Evolutionary conservation across 1,284 basidiomycete species (phyloP).

Genomic region (Erythrobasidium hasegawianum): DNA sequence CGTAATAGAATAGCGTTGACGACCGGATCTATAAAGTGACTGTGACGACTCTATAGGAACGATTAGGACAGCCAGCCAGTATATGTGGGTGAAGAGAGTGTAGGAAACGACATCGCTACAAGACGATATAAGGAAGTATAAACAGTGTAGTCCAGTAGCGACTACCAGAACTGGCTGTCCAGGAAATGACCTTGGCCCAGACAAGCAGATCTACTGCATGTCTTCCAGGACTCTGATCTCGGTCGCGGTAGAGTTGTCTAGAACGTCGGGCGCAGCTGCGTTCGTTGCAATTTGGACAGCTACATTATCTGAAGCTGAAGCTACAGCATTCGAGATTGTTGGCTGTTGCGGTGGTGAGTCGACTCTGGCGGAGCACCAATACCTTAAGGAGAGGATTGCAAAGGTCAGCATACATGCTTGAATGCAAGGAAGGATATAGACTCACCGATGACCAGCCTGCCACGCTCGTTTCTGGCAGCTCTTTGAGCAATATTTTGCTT

Average conservation of each 20-base stretch:
- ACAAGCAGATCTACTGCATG: neutral
- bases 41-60: neutral
- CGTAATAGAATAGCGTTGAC: too few relatives aligned
- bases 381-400: constrained; percentile 9
- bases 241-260: neutral
- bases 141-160: neutral
- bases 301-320: neutral
- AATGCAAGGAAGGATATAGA: too few relatives aligned
- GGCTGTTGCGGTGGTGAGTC: constrained; percentile 24
- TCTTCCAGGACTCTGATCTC: constrained; percentile 1
- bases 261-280: neutral
- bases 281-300: neutral
- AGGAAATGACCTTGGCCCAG: too few relatives aligned
- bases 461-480: constrained; percentile 96
- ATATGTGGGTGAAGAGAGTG: neutral
- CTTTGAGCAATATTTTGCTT: constrained; percentile 98
- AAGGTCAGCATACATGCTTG: neutral
- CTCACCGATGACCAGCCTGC: constrained; percentile 89
- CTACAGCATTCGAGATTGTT: neutral
- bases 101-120: neutral
- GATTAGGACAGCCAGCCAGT: neutral
- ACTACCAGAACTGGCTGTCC: neutral
- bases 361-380: constrained; percentile 36
- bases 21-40: too few relatives aligned
- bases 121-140: neutral